Evolutionary conservation across 495 filamentous ascomycete genomes (phyloP), one percentile per base, ranked within the genome.

Genomic region (Lophiotrema nucula): DNA sequence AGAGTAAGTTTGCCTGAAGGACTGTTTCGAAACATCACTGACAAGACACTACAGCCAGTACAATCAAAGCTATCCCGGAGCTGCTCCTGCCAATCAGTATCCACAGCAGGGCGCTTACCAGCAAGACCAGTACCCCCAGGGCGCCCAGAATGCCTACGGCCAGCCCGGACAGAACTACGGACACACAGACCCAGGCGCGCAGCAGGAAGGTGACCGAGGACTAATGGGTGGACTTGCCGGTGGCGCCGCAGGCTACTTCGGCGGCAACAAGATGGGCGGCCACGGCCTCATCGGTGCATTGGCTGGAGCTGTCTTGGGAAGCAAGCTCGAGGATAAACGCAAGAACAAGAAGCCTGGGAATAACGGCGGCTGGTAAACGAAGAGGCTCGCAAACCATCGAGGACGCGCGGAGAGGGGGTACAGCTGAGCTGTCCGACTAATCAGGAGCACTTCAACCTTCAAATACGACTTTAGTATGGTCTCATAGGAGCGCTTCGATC

Each of bases 251-350:
- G 70, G 71, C 0, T 60, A 62, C 54, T 66, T 67, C 41, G 72
- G 69, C 19, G 72, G 72, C 28, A 67, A 69, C 47, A 67, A 72
- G 51, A 44, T 64, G 50, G 59, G 66, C 23, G 65, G 67, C 5
- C 72, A 74, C 50, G 67, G 70, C 41, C 8, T 71, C 12, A 37
- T 74, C n/a, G 72, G 70, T 18, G 58, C 65, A 0, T 16, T 72
- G 19, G 64, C 65, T 11, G 71, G 71, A 15, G 72, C 70, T 10
- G 67, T 74, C 35, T 2, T 68, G 4, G 72, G 72, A 13, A 65
- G 60, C 62, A 74, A 74, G 62, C 59, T 71, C 13, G 70, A 74
- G 52, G 72, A 74, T 50, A 65, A 65, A 41, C 60, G 55, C 49
- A 74, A 74, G 70, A 44, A 66, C 15, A 56, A 59, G 39, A 66